phyloP scores from a whole-genome alignment of 208 protist genomes.

The Leishmania martiniquensis region DNA sequence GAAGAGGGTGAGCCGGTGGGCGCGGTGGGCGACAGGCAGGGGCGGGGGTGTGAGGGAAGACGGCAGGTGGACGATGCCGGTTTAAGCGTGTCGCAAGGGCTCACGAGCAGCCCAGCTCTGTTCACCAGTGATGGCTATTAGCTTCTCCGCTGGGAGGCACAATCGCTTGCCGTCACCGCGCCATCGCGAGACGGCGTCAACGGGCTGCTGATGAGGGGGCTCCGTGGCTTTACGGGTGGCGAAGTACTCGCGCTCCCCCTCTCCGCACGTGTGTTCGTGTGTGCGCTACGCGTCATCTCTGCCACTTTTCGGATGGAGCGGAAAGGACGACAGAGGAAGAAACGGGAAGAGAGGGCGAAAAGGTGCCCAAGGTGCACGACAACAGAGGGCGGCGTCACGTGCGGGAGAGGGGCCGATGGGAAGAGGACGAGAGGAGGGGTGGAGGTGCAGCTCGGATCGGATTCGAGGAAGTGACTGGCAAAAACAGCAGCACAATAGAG shows the following conservation, averaged over 20 bases:
- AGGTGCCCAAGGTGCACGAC: neutral
- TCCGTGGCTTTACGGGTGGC: neutral
- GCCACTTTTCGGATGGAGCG: neutral
- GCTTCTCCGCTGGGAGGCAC: neutral
- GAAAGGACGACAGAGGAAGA: neutral
- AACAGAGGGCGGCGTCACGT: neutral
- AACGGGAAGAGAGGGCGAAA: neutral
- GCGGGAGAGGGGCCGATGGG: neutral
- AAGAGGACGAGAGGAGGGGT: neutral
- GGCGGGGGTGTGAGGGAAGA: no score
- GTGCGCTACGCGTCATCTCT: neutral
- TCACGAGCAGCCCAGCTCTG: neutral
- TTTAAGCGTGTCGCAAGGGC: neutral
- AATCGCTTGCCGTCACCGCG: neutral
- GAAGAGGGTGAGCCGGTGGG: neutral
- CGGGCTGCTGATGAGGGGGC: neutral
- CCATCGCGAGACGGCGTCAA: neutral
- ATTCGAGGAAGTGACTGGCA: neutral
- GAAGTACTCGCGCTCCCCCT: neutral
- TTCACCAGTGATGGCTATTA: neutral
- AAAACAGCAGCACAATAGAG: neutral
- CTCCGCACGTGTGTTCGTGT: neutral
- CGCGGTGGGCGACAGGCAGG: neutral
- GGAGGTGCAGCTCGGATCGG: neutral
- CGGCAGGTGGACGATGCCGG: neutral